A percentile compares a stretch with the other conserved stretches of the same genome.
Conservation (phyloP, 257 asterid genomes). For the Cinchona pubescens region DNA sequence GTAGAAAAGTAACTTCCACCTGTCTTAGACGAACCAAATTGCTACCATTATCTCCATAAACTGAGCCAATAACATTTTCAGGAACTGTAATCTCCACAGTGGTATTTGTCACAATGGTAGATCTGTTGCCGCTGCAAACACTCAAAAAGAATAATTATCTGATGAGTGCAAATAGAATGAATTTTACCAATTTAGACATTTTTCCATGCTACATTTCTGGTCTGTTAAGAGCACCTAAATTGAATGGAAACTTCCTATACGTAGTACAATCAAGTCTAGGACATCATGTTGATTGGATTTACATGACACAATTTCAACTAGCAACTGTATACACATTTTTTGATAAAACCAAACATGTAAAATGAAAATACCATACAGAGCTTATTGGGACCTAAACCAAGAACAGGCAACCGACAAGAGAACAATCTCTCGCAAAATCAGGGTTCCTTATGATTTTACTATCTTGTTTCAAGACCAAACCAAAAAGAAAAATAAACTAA, state of each 20-base stretch:
- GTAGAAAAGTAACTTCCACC: conserved; percentile 29
- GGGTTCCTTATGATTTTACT: no score
- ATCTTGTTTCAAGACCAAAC: no score
- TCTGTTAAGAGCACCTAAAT: no score
- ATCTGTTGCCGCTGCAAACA: conserved; percentile 47
- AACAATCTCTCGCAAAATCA: no score
- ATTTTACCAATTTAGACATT: neutral
- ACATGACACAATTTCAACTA: neutral
- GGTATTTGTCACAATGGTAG: conserved; percentile 47
- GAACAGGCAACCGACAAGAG: no score
- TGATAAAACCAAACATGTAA: no score
- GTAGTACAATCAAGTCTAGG: neutral
- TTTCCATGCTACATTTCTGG: neutral
- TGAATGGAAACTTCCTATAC: neutral
- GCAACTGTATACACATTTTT: no score
- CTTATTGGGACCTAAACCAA: no score
- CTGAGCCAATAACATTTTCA: conserved; percentile 44
- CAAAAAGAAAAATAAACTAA: no score
- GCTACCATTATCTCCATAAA: conserved; percentile 60
- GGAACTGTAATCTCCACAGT: conserved; percentile 63
- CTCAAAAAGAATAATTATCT: neutral
- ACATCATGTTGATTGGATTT: neutral
- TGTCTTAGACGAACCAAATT: conserved; percentile 62
- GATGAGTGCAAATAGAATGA: neutral
- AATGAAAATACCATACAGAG: no score